Evolutionary conservation across 2,329 filamentous ascomycete genomes (phyloP), one percentile per base, ranked within the genome.

Genomic region (Fusarium fracticaudum): DNA sequence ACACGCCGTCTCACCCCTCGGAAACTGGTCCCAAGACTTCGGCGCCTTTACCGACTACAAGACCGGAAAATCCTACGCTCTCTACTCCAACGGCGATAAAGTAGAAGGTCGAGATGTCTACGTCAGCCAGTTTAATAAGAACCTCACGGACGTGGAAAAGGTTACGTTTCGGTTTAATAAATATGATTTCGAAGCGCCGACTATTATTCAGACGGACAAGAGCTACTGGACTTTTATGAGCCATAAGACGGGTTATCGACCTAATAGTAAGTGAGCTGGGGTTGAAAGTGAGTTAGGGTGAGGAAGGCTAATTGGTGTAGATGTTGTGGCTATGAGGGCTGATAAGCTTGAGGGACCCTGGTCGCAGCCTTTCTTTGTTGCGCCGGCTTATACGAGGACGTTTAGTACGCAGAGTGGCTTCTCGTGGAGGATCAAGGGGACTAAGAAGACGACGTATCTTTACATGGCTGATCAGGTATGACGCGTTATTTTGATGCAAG

Each of bases 1-100:
- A 20, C 84, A 87, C 45, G 89, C 87, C 2, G 86, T 85, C 1
- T 81, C 85, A 0, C 89, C 89, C 0, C 84, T 91, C 0, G 89
- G 89, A 4, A 91, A 91, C 78, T 91, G 89, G 89, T 90, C 87
- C 0, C 89, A 91, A 71, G 89, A 91, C 63, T 91, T 90, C 51
- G 89, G 89, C 15, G 82, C 90, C 29, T 91, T 91, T 70, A 88
- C 87, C 8, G 89, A 91, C 73, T 88, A 88, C 79, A 90, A 89
- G 65, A 85, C 89, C 47, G 87, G 88, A 17, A 83, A 84, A 1
- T 85, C 86, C 0, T 91, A 91, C 67, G 85, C 88, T 1, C 81
- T 91, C 4, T 91, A 90, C 79, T 90, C 88, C 4, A 91, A 91
- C 51, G 89, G 89, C 4, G 89, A 91, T 69, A 81, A 85, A 1